Base-by-base conservation (phyloP, 1,284 basidiomycete species). In the Fomitopsis pinicola region DNA sequence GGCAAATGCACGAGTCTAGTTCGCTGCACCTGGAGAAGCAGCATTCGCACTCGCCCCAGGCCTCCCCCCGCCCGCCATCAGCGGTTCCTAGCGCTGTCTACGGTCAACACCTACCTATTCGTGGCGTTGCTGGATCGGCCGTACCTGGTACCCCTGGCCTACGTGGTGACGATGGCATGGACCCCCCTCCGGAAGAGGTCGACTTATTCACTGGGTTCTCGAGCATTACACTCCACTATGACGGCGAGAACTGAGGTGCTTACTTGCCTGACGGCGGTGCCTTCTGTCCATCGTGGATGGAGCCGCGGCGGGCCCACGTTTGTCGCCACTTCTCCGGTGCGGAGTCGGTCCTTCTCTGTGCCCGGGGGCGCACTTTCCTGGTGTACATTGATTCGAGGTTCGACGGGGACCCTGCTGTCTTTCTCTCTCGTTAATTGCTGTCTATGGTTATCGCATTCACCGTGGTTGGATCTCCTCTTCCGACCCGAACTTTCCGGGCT, bases 1-100 rank as follows among this genome's bases (percentile, higher is more conserved):
- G 95, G 55, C 86, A 90, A 60, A 80, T 98, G 71, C 89, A 94
- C 66, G 97, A 98, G 77, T 93, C 91, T 53, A 87, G 88, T 65
- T 95, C 92, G 64, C 80, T 98, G 69, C 94, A 98, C 74, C 84
- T 98, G 66, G 94, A 95, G 68, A 83, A 83, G 62, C 73, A 76
- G 64, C 64, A 68, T 45, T 58, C 65, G 58, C 59, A 63, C n/a
- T 63, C 64, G n/a, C 63, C 66, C 12, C 54, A 63, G 22, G 60
- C 59, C 22, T 80, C 85, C 9, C 50, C 58, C 38, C 58, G 46
- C 53, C 52, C 54, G 17, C 52, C 45, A 14, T 61, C 59, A 35
- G 33, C 35, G 22, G 19, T 14, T 14, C 45, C 38, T 9, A 35
- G 22, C n/a, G 44, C 28, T 8, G 40, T 26, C 15, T 26, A 33